Evolutionary conservation across 2,329 filamentous ascomycete genomes (phyloP), one percentile per base, ranked within the genome.

Genomic region (Fusarium piperis): DNA sequence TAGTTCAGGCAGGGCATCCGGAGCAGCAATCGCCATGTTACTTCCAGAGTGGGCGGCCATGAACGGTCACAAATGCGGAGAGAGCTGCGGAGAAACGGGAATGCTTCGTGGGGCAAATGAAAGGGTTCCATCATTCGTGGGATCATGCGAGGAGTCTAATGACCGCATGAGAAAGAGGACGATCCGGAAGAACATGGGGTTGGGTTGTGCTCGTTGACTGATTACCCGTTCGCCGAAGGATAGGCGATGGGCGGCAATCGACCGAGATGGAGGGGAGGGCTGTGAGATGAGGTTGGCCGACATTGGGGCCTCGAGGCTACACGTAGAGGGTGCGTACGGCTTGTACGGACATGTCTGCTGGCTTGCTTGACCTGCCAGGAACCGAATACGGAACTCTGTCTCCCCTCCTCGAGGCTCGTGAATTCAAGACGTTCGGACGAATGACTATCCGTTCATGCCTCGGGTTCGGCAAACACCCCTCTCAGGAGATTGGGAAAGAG

Each of bases 41-140:
- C 69, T 48, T 57, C 59, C 55, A 48, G 57, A 52, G 56, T 58
- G 58, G 61, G 65, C 66, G 55, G 65, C 59, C 69, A 39, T 11
- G 33, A 51, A 48, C 38, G 33, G 55, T 33, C 69, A 51, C 44
- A 28, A 67, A 70, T 72, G 70, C 69, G 70, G 70, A 72, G 69
- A 72, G 38, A 18, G 32, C 56, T 68, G 64, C 64, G 57, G 57
- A 65, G 35, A 38, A 71, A 57, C 60, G 57, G 65, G 56, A 67
- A 72, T 66, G 59, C 20, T 66, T 72, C 70, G 69, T 72, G 70
- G 70, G 69, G 69, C 64, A 72, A 57, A 58, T 46, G 55, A 60
- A 56, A 62, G 39, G 51, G 53, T 44, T 26, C 41, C 48, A 38
- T 67, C 48, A 72, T 72, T 72, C 69, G 70, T 72, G 70, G 70